Conservation (phyloP, 2,329 filamentous ascomycete genomes). For the Colletotrichum aenigma region DNA sequence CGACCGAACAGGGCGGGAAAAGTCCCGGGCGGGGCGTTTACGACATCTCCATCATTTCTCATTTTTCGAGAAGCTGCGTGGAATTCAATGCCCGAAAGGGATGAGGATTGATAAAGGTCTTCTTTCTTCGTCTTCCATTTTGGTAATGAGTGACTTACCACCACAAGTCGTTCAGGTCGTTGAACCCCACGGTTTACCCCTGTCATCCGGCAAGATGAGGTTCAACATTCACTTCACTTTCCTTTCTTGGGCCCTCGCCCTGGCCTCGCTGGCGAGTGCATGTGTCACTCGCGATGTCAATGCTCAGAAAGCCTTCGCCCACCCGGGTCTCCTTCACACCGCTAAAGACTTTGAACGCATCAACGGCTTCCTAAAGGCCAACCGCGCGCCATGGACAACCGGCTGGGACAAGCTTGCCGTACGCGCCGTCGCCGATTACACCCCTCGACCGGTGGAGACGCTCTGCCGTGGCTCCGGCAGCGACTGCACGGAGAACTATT, state of each 20-base stretch:
- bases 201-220: neutral
- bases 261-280: neutral
- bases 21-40: neutral
- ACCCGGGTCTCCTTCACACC: conserved; percentile 34
- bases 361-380: conserved; percentile 34
- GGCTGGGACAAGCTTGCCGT: conserved; percentile 36
- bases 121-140: neutral
- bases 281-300: neutral
- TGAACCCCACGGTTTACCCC: neutral
- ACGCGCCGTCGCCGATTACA: conserved; percentile 32
- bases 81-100: neutral
- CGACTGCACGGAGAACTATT: conserved; percentile 33
- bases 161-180: neutral
- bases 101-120: neutral
- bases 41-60: neutral
- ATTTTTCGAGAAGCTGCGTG: neutral
- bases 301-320: neutral
- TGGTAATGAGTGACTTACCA: neutral
- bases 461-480: conserved; percentile 34
- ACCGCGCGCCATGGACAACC: conserved; percentile 32
- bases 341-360: conserved; percentile 42
- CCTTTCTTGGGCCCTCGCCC: neutral
- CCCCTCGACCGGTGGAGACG: conserved; percentile 27
- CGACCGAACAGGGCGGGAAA: neutral
- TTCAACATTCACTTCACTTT: neutral